Evolutionary conservation across 148 eudicot genomes (phyloP), one percentile per base, ranked within the genome.

Genomic region (Cornus kousa): DNA sequence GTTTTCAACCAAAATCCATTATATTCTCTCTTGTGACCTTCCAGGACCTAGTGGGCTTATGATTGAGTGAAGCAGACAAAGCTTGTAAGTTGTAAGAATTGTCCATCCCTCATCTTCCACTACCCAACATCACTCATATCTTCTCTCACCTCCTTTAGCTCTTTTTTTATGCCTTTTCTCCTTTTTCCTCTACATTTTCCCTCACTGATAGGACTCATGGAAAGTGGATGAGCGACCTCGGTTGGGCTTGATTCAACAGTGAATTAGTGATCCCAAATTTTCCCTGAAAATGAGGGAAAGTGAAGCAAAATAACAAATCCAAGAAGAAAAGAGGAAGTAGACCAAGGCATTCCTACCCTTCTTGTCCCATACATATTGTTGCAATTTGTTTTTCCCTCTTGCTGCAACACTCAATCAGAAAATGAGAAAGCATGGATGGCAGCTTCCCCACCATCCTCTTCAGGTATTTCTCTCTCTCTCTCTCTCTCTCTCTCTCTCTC

Each of bases 351-450:
- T 20, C 3, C n/a, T 2, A 1, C 3, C 14, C 57, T 50, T 50
- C 57, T 50, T 50, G 57, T 0, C 13, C 57, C 57, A 8, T 50
- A 22, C 28, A 10, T 40, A 74, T 43, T 48, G 55, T 31, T 53
- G 31, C 31, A 5, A 13, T 70, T 74, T 74, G 71, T 72, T 85
- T 53, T 53, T 53, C 5, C 59, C 20, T 62, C 24, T 68, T 20
- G n/a, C 71, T 77, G 57, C 67, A 70, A 81, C 46, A 46, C 55
- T 67, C 33, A 57, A 62, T 39, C 66, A 82, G 60, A 86, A 77
- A 77, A 95, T 95, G 98, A 95, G 97, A 82, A 95, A 91, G 83
- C 94, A 95, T 87, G 98, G 98, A 80, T 95, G 98, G 98, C 91
- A 95, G 83, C 97, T 93, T 75, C 98, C 98, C 71, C 90, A 91